These are phyloP conservation scores for Tulasnella sp. DNA, from an alignment of 768 basidiomycete genomes.

Conservation along the genomic window DNA sequence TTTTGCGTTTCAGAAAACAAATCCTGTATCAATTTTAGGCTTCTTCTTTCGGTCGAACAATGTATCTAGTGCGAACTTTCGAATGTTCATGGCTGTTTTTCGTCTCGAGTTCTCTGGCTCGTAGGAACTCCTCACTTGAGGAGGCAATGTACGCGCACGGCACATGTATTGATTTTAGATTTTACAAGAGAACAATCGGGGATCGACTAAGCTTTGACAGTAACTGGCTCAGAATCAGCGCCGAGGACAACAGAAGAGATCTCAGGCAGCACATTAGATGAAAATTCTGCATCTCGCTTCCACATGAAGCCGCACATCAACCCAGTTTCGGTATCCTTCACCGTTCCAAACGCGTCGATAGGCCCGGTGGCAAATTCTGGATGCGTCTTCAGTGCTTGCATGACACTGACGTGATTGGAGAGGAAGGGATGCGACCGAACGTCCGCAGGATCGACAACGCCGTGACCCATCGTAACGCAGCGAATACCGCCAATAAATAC, in stretches of 20 bases:
- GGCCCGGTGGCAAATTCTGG: constrained; percentile 15
- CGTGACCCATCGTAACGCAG: constrained; percentile 37
- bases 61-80: no score
- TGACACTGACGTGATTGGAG: constrained; percentile 32
- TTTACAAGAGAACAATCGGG: no score
- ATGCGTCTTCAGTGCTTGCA: constrained; percentile 19
- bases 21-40: not conserved
- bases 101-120: no score
- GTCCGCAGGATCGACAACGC: constrained; percentile 31
- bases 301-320: constrained; percentile 31
- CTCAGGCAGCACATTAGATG: not conserved
- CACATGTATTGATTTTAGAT: no score
- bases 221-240: not conserved
- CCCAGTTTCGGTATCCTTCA: constrained; percentile 18
- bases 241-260: not conserved
- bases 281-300: not conserved
- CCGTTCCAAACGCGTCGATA: constrained; percentile 30
- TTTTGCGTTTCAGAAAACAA: not conserved
- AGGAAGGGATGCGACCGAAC: constrained; percentile 37
- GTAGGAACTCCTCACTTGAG: no score
- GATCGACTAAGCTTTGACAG: not conserved
- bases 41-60: no score
- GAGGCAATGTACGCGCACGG: no score
- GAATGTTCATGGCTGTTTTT: no score
- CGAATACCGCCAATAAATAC: constrained; percentile 32